Percentiles rank a stretch among this genome's conserved stretches.
These are phyloP conservation scores for Rhodotorula sphaerocarpa DNA, from an alignment of 768 basidiomycete species.

Conservation along the genomic window DNA sequence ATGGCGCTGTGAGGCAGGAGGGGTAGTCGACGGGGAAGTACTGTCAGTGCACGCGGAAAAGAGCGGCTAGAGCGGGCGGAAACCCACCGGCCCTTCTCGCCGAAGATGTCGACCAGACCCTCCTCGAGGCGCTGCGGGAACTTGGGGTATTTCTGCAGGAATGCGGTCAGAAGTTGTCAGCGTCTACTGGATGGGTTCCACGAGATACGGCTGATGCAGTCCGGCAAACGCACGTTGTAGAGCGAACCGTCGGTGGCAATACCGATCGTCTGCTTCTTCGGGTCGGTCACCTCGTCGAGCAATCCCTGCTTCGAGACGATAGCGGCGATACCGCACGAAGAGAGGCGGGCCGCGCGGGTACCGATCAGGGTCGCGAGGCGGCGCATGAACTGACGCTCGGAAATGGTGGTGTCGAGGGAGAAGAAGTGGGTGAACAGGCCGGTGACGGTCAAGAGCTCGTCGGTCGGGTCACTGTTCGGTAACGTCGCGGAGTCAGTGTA, in stretches of 20 bases:
- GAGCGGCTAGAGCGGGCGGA: background rate
- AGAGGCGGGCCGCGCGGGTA: constrained; percentile 77
- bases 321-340: constrained; percentile 91
- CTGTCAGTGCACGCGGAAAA: background rate
- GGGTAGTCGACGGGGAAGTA: background rate
- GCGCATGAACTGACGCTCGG: constrained; percentile 95
- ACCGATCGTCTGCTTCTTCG: constrained; percentile 47
- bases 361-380: constrained; percentile 44
- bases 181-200: background rate
- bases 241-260: constrained; percentile 91
- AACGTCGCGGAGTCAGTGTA: background rate
- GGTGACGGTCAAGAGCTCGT: constrained; percentile 91
- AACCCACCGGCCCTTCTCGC: constrained; percentile 67
- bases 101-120: constrained; percentile 87
- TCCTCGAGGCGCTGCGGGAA: constrained; percentile 89
- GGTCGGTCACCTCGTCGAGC: constrained; percentile 50
- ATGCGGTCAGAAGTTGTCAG: background rate
- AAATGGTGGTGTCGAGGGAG: constrained; percentile 86
- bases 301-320: constrained; percentile 92
- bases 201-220: background rate
- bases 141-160: constrained; percentile 81
- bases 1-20: constrained; percentile 45
- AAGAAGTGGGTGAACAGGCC: constrained; percentile 98
- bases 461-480: constrained; percentile 72
- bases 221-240: constrained; percentile 67